phyloP scores from a whole-genome alignment of 495 filamentous ascomycete genomes.

The Coniosporium apollinis region DNA sequence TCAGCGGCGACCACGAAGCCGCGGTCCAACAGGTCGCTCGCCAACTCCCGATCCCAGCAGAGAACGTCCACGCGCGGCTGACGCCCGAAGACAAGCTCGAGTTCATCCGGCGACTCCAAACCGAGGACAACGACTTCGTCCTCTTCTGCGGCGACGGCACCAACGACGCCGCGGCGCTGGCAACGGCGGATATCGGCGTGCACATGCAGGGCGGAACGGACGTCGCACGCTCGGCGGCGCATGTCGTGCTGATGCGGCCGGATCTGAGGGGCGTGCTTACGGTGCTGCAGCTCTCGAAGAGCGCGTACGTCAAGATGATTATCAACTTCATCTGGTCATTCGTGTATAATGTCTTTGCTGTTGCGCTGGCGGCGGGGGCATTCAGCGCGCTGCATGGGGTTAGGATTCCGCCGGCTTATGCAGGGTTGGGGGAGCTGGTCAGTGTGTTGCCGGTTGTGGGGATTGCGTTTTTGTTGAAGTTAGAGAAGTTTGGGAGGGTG shows the following conservation, averaged over 20 bases:
- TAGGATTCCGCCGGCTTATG: conserved; percentile 55
- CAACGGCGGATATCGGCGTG: conserved; percentile 56
- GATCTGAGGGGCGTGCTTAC: conserved; percentile 38
- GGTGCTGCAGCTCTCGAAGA: conserved; percentile 41
- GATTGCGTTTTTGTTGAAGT: conserved; percentile 34
- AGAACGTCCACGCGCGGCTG: conserved; percentile 32
- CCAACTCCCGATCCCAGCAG: conserved; percentile 33
- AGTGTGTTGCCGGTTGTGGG: conserved; percentile 61
- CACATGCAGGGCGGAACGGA: conserved; percentile 48
- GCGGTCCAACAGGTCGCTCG: conserved; percentile 39
- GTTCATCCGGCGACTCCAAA: conserved; percentile 35
- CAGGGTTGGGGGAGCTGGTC: conserved; percentile 60
- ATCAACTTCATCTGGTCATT: conserved; percentile 64
- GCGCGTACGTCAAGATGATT: conserved; percentile 36
- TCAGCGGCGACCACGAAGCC: conserved; percentile 53
- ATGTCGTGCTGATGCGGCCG: conserved; percentile 49
- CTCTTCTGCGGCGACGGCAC: conserved; percentile 68
- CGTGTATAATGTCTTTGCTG: conserved; percentile 57
- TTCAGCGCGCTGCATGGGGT: conserved; percentile 31
- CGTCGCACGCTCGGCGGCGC: conserved; percentile 48
- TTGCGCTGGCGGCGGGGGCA: conserved; percentile 53
- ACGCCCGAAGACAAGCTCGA: conserved; percentile 44
- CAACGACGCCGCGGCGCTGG: conserved; percentile 62
- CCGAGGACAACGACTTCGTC: conserved; percentile 22
- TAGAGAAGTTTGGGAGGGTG: no score